A percentile compares a stretch with the other conserved stretches of the same genome.
Evolutionary conservation across 192 early-diverging fungal species (phyloP).

Genomic region (Piromyces sp.): DNA sequence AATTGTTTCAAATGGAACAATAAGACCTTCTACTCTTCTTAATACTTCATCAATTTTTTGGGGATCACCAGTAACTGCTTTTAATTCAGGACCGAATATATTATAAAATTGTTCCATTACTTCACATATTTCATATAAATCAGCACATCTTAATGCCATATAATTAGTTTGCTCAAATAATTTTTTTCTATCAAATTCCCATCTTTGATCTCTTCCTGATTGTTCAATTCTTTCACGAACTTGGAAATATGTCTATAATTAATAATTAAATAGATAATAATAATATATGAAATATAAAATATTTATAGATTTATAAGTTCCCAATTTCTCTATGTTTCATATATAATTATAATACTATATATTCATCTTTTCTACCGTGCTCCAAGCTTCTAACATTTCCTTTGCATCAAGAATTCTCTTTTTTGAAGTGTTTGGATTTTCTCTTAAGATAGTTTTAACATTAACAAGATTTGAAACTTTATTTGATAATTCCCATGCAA

Average conservation of each 20-base stretch:
- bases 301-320: too few species aligned
- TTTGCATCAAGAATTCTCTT: slow-evolving; percentile 36
- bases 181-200: slow-evolving; percentile 49
- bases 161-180: slow-evolving; percentile 50
- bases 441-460: slow-evolving; percentile 29
- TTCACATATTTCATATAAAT: slow-evolving; percentile 40
- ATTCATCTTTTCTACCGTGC: slow-evolving; percentile 9
- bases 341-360: too few species aligned
- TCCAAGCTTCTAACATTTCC: slow-evolving; percentile 36
- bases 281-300: too few species aligned
- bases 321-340: too few species aligned
- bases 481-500: slow-evolving; percentile 42
- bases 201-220: slow-evolving; percentile 42
- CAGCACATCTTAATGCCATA: slow-evolving; percentile 37
- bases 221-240: slow-evolving; percentile 43
- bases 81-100: slow-evolving; percentile 46
- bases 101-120: slow-evolving; percentile 51
- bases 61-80: slow-evolving; percentile 46
- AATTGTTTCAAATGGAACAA: slow-evolving; percentile 35
- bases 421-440: slow-evolving; percentile 25
- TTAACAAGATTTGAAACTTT: slow-evolving; percentile 39
- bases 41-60: slow-evolving; percentile 51
- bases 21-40: slow-evolving; percentile 37
- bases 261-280: too few species aligned
- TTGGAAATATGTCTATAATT: slow-evolving; percentile 28